phyloP scores from a whole-genome alignment of 2,329 filamentous ascomycete genomes.

The Leptographium flavum region DNA sequence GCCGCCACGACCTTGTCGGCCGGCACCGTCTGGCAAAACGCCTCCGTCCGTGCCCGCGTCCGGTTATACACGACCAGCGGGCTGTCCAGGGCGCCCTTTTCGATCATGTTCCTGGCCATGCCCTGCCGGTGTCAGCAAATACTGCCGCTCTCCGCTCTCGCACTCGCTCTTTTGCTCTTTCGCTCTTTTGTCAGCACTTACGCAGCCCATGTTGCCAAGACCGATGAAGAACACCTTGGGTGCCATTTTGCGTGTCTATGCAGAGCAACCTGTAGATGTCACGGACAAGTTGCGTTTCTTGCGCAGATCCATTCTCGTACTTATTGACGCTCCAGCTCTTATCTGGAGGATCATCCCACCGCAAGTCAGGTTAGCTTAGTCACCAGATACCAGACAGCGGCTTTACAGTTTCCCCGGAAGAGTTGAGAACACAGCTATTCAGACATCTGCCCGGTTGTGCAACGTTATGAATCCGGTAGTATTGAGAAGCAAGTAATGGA shows the following conservation, averaged over 20 bases:
- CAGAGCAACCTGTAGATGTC: no score
- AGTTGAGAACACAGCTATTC: no score
- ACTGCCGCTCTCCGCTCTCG: no score
- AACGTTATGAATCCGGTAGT: no score
- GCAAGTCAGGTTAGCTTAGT: neutral
- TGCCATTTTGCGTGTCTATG: conserved; percentile 33
- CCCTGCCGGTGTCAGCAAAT: conserved; percentile 36
- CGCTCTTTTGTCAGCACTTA: conserved; percentile 24
- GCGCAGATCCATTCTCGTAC: no score
- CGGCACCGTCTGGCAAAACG: conserved; percentile 47
- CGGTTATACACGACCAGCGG: conserved; percentile 74
- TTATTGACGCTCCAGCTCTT: no score
- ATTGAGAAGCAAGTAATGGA: no score
- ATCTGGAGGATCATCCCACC: no score
- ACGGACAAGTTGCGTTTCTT: no score
- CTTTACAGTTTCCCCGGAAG: neutral
- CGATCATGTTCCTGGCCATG: conserved; percentile 71
- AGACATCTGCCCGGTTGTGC: no score
- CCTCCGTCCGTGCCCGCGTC: conserved; percentile 48
- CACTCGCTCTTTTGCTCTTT: no score
- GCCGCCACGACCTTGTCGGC: conserved; percentile 49
- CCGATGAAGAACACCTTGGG: conserved; percentile 63
- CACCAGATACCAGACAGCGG: no score
- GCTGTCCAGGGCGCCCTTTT: conserved; percentile 57
- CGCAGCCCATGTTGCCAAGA: conserved; percentile 76